Percentiles rank a stretch among this genome's conserved stretches.
phyloP scores from a whole-genome alignment of 2,329 filamentous ascomycete species.

The Scedosporium minutisporum region DNA sequence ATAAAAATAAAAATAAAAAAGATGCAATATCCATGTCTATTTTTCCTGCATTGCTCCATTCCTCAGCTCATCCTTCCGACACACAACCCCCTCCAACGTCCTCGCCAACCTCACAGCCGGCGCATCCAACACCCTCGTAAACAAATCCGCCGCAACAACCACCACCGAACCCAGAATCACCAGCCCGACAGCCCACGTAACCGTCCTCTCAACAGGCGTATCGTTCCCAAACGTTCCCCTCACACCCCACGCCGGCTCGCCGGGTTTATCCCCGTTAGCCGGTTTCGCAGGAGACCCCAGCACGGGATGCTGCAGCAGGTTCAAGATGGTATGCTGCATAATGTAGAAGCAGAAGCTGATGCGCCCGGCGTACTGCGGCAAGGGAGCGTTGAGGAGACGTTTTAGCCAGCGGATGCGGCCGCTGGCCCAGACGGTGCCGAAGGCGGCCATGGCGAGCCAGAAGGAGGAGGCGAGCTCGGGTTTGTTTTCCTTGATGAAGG shows the following conservation, averaged over 20 bases:
- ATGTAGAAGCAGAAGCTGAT: slow-evolving; percentile 54
- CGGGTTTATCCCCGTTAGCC: slow-evolving; percentile 1
- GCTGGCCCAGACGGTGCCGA: slow-evolving; percentile 41
- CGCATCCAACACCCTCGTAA: slow-evolving; percentile 9
- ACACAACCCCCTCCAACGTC: slow-evolving; percentile 5
- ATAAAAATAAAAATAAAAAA: too few relatives aligned
- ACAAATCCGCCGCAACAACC: slow-evolving; percentile 10
- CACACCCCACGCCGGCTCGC: slow-evolving; percentile 6
- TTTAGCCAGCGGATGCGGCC: slow-evolving; percentile 37
- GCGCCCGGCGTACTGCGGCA: slow-evolving; percentile 49
- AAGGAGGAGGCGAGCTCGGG: slow-evolving; percentile 34
- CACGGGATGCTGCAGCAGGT: slow-evolving; percentile 5
- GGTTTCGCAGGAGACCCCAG: slow-evolving; percentile 1
- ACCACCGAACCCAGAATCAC: slow-evolving; percentile 9
- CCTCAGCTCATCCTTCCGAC: not conserved
- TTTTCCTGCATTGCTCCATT: not conserved
- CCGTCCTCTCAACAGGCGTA: slow-evolving; percentile 8
- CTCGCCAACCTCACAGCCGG: slow-evolving; percentile 10
- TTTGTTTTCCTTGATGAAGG: slow-evolving; percentile 28
- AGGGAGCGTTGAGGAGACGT: slow-evolving; percentile 36
- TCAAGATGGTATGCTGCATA: slow-evolving; percentile 31
- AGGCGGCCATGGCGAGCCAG: slow-evolving; percentile 45
- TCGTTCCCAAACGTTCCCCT: slow-evolving; percentile 7
- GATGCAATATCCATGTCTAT: not conserved
- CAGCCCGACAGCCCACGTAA: slow-evolving; percentile 9